These are phyloP conservation scores for Microdochium paspali DNA, from an alignment of 2,329 filamentous ascomycete species.

Conservation along the genomic window DNA sequence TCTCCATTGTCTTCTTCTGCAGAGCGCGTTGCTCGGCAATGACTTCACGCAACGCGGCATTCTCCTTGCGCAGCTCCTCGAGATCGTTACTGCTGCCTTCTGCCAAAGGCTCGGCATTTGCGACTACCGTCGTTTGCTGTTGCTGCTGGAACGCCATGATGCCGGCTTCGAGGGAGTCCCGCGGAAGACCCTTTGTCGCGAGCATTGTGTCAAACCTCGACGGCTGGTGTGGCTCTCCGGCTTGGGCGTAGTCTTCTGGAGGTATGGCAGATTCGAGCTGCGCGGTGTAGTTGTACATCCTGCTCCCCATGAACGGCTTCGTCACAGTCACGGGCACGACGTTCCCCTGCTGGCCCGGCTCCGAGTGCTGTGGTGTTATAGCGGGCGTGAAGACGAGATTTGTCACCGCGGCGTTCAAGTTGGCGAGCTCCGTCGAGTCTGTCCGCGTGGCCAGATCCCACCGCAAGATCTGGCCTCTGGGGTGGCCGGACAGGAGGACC, in stretches of 20 bases:
- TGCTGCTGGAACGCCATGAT: conserved; percentile 33
- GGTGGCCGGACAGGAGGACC: conserved; percentile 70
- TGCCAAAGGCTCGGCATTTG: conserved; percentile 5
- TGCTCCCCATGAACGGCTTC: conserved; percentile 67
- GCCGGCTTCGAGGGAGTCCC: conserved; percentile 37
- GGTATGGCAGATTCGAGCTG: conserved; percentile 44
- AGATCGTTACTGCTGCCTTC: conserved; percentile 21
- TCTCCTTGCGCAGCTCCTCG: conserved; percentile 20
- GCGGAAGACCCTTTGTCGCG: conserved; percentile 34
- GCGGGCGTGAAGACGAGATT: conserved; percentile 59
- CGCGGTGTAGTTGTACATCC: conserved; percentile 55
- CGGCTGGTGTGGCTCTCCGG: too few relatives aligned
- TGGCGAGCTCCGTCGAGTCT: conserved; percentile 57
- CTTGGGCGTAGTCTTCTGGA: conserved; percentile 2
- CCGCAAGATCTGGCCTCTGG: conserved; percentile 64
- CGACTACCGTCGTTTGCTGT: not conserved
- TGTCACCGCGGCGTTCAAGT: conserved; percentile 72
- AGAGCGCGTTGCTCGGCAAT: conserved; percentile 32
- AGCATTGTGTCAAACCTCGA: conserved; percentile 36
- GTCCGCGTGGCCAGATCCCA: conserved; percentile 72
- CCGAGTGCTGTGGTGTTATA: not conserved
- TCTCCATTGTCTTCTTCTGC: conserved; percentile 27
- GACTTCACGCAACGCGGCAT: conserved; percentile 33
- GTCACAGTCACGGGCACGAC: conserved; percentile 54
- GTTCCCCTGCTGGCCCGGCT: conserved; percentile 9